phyloP scores from a whole-genome alignment of 208 protist genomes.

The Acanthamoeba healyi region DNA sequence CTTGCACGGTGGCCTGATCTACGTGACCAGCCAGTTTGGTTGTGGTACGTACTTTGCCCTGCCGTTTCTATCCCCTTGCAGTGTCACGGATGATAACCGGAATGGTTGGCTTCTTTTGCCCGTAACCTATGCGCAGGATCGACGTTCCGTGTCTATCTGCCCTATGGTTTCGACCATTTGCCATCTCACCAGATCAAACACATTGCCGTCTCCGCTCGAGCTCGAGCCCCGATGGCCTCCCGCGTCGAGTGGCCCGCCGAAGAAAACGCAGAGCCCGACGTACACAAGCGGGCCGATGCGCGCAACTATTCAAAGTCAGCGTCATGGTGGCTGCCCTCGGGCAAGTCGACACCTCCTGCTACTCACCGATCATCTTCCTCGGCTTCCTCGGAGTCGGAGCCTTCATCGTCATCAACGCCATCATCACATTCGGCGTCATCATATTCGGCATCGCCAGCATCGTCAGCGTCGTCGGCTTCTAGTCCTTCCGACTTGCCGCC shows the following conservation, averaged over 20 bases:
- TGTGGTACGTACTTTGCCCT: neutral
- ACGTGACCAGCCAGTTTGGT: conserved; percentile 55
- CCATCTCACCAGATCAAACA: conserved; percentile 2
- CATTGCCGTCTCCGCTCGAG: neutral
- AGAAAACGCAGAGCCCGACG: no score
- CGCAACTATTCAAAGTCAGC: conserved; percentile 54
- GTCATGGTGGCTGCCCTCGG: conserved; percentile 66
- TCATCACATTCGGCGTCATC: neutral
- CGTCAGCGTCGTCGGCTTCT: neutral
- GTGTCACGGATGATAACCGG: neutral
- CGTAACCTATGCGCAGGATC: neutral
- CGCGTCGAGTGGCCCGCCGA: no score
- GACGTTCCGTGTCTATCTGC: conserved; percentile 40
- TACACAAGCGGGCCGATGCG: neutral
- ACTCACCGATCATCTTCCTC: neutral
- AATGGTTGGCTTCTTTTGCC: neutral
- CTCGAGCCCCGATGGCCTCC: neutral
- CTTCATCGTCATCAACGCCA: neutral
- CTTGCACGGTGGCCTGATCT: conserved; percentile 75
- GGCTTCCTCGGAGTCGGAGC: neutral
- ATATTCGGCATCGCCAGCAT: neutral
- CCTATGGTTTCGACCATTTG: conserved; percentile 24
- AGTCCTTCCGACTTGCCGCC: conserved; percentile 4
- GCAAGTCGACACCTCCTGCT: no score
- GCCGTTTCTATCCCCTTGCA: no score